Evolutionary conservation across 257 asterid genomes (phyloP).

Genomic region (Penstemon barbatus): DNA sequence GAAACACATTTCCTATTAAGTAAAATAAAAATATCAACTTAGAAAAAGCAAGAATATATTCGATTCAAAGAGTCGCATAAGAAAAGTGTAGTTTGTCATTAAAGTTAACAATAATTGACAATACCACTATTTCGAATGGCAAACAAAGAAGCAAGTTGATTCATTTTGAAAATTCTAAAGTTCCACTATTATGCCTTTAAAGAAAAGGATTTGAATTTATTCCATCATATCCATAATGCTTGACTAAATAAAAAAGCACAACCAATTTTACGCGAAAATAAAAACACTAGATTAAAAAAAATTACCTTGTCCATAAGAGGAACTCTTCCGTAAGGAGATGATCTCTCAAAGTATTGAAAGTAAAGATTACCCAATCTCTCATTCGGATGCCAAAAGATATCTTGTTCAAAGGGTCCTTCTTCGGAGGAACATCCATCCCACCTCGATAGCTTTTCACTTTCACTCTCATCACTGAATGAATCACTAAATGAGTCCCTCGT

Average conservation of each 20-base stretch:
- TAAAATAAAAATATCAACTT: not conserved
- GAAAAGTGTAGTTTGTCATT: conserved; percentile 2
- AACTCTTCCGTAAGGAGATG: conserved; percentile 72
- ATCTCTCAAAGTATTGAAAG: conserved; percentile 63
- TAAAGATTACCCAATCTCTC: conserved; percentile 65
- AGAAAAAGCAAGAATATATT: conserved; percentile 37
- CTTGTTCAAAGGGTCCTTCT: conserved; percentile 29
- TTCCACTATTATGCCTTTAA: conserved; percentile 22
- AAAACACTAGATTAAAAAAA: not conserved
- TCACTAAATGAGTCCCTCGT: conserved; percentile 70
- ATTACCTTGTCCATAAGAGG: conserved; percentile 73
- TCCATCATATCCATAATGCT: conserved; percentile 26
- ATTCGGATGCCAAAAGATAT: conserved; percentile 42
- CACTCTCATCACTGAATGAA: conserved; percentile 71
- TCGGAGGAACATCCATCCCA: conserved; percentile 75
- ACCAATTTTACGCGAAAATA: not conserved
- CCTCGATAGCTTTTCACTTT: conserved; percentile 62
- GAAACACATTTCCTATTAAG: not conserved
- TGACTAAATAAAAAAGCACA: too few species aligned
- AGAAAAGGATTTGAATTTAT: conserved; percentile 23
- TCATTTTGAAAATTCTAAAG: conserved; percentile 26
- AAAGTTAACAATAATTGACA: conserved; percentile 20
- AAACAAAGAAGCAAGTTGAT: not conserved
- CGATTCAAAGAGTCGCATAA: not conserved
- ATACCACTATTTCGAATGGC: conserved; percentile 25